Conservation (phyloP, 306 rosid genomes). For the Cicer bijugum region DNA sequence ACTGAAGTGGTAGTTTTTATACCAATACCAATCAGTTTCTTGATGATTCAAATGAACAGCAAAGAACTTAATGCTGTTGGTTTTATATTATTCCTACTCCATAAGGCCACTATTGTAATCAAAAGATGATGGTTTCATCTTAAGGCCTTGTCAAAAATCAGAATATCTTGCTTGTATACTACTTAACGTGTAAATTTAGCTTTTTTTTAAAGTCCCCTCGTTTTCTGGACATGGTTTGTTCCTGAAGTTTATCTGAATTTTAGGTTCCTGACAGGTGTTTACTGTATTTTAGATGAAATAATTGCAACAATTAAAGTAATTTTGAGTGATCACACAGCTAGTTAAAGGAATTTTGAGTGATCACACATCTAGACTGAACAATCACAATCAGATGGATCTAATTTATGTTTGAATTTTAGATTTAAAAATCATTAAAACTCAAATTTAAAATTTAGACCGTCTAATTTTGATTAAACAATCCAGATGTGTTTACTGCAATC, state of each 20-base stretch:
- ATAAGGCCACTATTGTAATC: not conserved
- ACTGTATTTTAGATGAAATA: not conserved
- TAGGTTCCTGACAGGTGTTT: not conserved
- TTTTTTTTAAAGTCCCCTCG: not conserved
- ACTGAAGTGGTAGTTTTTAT: not conserved
- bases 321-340: not conserved
- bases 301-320: not conserved
- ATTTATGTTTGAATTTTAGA: no score
- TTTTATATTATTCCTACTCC: not conserved
- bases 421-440: no score
- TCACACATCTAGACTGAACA: not conserved
- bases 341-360: not conserved
- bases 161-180: not conserved
- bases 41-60: not conserved
- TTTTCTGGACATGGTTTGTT: conserved; percentile 3
- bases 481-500: no score
- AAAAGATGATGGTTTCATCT: not conserved
- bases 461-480: no score
- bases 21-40: not conserved
- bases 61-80: not conserved
- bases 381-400: no score
- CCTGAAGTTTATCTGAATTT: conserved; percentile 1
- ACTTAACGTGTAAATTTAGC: not conserved
- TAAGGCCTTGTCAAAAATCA: not conserved
- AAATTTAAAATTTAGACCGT: no score